A percentile compares a stretch with the other conserved stretches of the same genome.
Conservation (phyloP, 345 rosid species). For the Eucalyptus regnans region DNA sequence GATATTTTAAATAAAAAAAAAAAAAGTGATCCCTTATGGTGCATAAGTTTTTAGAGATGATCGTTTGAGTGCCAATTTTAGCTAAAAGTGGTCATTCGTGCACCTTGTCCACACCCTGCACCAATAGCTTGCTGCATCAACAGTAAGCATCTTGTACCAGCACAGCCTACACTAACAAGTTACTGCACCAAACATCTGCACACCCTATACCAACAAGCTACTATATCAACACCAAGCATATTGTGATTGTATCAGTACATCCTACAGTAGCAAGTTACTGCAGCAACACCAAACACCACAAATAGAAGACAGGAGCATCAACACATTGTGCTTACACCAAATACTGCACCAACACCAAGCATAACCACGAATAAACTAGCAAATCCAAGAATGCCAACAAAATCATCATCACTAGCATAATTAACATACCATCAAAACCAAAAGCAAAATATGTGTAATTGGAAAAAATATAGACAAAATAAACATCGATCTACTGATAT, state of each 20-base stretch:
- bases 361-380: no score
- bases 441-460: no score
- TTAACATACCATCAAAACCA: not conserved
- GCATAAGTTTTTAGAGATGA: not conserved
- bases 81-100: not conserved
- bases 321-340: not conserved
- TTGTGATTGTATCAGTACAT: not conserved
- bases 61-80: not conserved
- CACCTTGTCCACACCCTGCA: not conserved
- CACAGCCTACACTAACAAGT: not conserved
- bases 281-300: no score
- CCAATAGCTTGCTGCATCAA: not conserved
- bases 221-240: not conserved
- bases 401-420: not conserved
- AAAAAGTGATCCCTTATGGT: no score
- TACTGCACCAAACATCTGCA: no score
- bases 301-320: no score
- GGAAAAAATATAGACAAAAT: not conserved
- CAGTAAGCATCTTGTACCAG: rapidly evolving
- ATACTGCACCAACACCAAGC: not conserved
- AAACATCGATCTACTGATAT: no score
- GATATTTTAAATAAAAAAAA: not conserved
- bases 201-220: no score
- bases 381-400: not conserved
- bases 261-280: no score